Conservation (phyloP, 805 yeast genomes). For the Yamadazyma olivae region DNA sequence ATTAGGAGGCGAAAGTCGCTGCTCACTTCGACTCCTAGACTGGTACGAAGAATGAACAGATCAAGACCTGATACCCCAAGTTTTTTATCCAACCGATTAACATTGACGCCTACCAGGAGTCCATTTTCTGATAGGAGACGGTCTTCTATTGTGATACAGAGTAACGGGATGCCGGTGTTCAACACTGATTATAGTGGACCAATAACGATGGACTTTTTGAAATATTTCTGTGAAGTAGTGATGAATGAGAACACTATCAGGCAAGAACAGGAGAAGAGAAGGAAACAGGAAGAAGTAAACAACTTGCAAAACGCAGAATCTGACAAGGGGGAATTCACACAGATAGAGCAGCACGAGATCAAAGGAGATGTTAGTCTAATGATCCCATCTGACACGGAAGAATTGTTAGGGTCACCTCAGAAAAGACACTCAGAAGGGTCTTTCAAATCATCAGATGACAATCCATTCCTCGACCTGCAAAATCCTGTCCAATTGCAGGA, state of each 20-base stretch:
- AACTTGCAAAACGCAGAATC: neutral
- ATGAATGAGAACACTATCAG: constrained; percentile 5
- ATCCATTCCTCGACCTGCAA: constrained; percentile 2
- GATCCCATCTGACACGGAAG: constrained; percentile 4
- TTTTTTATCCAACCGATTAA: neutral
- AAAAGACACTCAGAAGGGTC: neutral
- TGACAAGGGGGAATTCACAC: too few relatives aligned
- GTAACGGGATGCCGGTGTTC: constrained; percentile 20
- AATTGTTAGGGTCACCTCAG: constrained; percentile 2
- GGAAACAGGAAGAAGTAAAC: neutral
- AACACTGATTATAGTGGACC: constrained; percentile 34
- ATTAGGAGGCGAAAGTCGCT: neutral
- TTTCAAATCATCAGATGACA: neutral
- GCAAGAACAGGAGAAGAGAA: neutral
- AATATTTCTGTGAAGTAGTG: constrained; percentile 31
- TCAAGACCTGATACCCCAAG: constrained; percentile 6
- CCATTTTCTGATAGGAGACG: constrained; percentile 17
- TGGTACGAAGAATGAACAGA: constrained; percentile 3
- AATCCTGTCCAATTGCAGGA: neutral
- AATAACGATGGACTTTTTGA: constrained; percentile 34
- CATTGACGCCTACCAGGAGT: constrained; percentile 5
- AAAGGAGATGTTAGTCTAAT: constrained; percentile 1
- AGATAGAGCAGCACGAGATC: neutral
- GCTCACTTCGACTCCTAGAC: constrained; percentile 3
- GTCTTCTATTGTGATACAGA: constrained; percentile 23